These are phyloP conservation scores for Triticum timopheevii DNA, from an alignment of 176 grass and related monocot species.

Conservation along the genomic window DNA sequence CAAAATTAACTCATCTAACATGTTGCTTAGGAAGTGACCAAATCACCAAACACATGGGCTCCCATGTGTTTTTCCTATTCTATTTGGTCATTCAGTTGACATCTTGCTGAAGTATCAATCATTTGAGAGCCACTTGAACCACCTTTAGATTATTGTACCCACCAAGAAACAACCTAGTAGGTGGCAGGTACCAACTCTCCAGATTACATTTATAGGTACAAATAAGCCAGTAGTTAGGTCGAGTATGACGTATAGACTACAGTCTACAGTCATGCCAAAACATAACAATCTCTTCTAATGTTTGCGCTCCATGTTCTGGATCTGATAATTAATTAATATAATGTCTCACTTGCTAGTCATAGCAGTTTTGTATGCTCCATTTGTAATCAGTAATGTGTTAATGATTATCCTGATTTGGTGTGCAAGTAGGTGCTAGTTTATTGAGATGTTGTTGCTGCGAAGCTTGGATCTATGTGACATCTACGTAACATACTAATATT, in stretches of 20 bases:
- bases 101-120: constrained; percentile 21
- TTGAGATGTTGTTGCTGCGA: background rate
- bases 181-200: constrained; percentile 38
- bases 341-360: background rate
- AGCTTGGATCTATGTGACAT: constrained; percentile 11
- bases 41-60: constrained; percentile 35
- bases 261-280: constrained; percentile 3
- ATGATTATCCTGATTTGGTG: background rate
- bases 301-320: constrained; percentile 9
- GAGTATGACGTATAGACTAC: background rate
- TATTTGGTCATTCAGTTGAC: constrained; percentile 12
- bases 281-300: constrained; percentile 13
- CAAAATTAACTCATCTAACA: background rate
- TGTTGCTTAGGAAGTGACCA: constrained; percentile 25
- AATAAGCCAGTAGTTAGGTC: constrained; percentile 29
- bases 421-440: constrained; percentile 15
- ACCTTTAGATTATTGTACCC: constrained; percentile 35
- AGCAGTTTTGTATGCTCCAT: constrained; percentile 6
- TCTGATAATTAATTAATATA: constrained; percentile 1
- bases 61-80: constrained; percentile 37
- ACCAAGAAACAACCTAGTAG: constrained; percentile 35
- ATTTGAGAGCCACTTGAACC: constrained; percentile 45
- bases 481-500: constrained; percentile 5
- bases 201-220: constrained; percentile 24
- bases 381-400: constrained; percentile 9